A percentile compares a stretch with the other conserved stretches of the same genome.
Conservation (phyloP, 768 basidiomycete species). For the Tricholomella constricta region DNA sequence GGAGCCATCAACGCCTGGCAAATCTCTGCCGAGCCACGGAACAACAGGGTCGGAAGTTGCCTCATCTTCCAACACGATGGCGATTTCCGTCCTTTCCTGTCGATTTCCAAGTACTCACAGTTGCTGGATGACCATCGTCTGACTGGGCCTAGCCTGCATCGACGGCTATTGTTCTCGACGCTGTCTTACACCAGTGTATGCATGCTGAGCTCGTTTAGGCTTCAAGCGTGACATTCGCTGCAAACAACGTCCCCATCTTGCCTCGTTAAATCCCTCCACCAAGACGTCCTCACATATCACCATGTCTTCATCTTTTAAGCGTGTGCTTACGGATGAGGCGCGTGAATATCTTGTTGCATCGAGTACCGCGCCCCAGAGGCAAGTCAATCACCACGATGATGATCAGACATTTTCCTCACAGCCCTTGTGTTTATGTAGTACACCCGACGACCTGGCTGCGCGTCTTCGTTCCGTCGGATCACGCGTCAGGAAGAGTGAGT, state of each 20-base stretch:
- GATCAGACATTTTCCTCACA: neutral
- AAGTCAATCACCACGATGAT: neutral
- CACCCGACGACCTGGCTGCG: slow-evolving; percentile 51
- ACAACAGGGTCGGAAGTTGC: slow-evolving; percentile 9
- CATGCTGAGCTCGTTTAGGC: no score
- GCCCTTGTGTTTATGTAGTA: slow-evolving; percentile 26
- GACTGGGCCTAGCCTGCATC: neutral
- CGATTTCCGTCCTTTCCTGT: neutral
- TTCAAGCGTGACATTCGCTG: neutral
- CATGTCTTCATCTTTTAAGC: slow-evolving; percentile 26
- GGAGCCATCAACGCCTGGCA: slow-evolving; percentile 10
- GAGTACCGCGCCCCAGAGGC: slow-evolving; percentile 14
- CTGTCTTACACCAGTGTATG: no score
- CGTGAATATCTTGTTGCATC: slow-evolving; percentile 20
- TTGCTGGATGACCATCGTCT: neutral
- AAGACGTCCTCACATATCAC: neutral
- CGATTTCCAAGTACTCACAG: neutral
- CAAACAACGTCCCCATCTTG: neutral
- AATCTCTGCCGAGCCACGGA: slow-evolving; percentile 19
- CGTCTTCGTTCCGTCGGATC: slow-evolving; percentile 57
- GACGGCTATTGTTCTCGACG: no score
- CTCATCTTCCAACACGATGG: neutral
- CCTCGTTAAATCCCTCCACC: neutral
- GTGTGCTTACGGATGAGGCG: slow-evolving; percentile 28
- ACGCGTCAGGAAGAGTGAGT: slow-evolving; percentile 63